Percentiles rank a stretch among this genome's conserved stretches.
These are phyloP conservation scores for Fraxinus excelsior DNA, from an alignment of 257 asterid genomes.

Conservation along the genomic window DNA sequence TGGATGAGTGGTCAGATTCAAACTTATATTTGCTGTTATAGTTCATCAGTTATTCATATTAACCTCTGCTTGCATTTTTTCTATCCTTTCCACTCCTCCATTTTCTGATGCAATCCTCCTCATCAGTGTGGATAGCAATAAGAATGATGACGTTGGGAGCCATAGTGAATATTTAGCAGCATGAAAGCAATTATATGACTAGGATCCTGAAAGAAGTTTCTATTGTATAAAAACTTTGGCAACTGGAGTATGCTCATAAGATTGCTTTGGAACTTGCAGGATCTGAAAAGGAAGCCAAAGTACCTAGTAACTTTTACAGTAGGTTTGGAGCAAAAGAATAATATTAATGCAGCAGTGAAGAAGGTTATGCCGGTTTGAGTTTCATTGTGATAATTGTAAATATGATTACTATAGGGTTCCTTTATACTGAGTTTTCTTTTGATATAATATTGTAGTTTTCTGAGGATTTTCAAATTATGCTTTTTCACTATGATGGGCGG, in stretches of 20 bases:
- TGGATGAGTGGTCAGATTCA: constrained; percentile 3
- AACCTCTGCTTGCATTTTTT: constrained; percentile 8
- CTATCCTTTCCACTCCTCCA: neutral
- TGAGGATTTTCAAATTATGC: constrained; percentile 91
- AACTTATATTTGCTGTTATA: constrained; percentile 1
- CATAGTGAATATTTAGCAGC: constrained; percentile 14
- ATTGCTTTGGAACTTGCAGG: constrained; percentile 57
- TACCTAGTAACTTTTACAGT: constrained; percentile 94
- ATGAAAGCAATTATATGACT: constrained; percentile 9
- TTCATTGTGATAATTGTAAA: constrained; percentile 1
- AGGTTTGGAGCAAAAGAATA: constrained; percentile 76
- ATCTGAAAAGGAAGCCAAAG: constrained; percentile 85
- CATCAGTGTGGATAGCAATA: constrained; percentile 15
- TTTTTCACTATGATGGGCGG: constrained; percentile 94
- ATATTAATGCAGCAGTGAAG: constrained; percentile 79
- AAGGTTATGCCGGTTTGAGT: constrained; percentile 54
- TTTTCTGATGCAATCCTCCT: constrained; percentile 14
- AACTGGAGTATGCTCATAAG: constrained; percentile 24
- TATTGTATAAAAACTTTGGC: constrained; percentile 11
- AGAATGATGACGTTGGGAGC: constrained; percentile 3
- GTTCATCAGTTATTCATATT: neutral
- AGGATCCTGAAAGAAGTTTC: neutral
- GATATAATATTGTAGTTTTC: constrained; percentile 60
- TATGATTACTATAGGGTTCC: constrained; percentile 19
- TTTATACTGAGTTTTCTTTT: constrained; percentile 27